A percentile compares a stretch with the other conserved stretches of the same genome.
Evolutionary conservation across 768 basidiomycete genomes (phyloP).

Genomic region (Cystofilobasidium bisporidii): DNA sequence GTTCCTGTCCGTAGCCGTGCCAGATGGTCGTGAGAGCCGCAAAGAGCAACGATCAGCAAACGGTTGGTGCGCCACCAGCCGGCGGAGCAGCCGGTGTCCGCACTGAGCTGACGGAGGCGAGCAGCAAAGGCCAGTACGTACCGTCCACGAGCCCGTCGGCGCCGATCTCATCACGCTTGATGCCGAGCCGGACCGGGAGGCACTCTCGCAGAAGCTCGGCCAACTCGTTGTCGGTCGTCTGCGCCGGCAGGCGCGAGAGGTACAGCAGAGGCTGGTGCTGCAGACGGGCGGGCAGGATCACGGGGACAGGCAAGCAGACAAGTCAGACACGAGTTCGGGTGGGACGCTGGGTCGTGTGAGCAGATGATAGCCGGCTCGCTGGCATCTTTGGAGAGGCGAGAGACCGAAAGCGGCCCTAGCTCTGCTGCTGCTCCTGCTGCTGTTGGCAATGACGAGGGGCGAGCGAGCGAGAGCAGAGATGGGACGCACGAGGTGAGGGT

Average conservation of each 20-base stretch:
- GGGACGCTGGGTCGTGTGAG: no score
- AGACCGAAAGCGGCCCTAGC: no score
- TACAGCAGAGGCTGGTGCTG: constrained; percentile 17
- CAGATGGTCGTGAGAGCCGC: neutral
- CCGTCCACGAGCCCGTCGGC: neutral
- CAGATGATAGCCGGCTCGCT: no score
- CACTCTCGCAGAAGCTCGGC: constrained; percentile 22
- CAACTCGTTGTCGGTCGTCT: constrained; percentile 19
- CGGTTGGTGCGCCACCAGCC: no score
- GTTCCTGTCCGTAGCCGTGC: neutral
- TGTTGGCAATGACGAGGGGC: no score
- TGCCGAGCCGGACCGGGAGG: constrained; percentile 21
- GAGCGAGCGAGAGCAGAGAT: neutral
- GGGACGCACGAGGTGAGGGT: constrained; percentile 2
- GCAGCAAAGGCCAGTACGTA: neutral
- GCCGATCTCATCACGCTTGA: constrained; percentile 4
- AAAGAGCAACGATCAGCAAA: no score
- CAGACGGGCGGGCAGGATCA: neutral
- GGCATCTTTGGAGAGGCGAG: no score
- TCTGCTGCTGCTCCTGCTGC: no score
- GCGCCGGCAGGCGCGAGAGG: constrained; percentile 6
- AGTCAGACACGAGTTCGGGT: no score
- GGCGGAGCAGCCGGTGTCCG: no score
- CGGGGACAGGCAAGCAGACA: no score
- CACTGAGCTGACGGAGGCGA: no score